Conservation (phyloP, 1,284 basidiomycete genomes). For the Ustanciosporium gigantosporum region DNA sequence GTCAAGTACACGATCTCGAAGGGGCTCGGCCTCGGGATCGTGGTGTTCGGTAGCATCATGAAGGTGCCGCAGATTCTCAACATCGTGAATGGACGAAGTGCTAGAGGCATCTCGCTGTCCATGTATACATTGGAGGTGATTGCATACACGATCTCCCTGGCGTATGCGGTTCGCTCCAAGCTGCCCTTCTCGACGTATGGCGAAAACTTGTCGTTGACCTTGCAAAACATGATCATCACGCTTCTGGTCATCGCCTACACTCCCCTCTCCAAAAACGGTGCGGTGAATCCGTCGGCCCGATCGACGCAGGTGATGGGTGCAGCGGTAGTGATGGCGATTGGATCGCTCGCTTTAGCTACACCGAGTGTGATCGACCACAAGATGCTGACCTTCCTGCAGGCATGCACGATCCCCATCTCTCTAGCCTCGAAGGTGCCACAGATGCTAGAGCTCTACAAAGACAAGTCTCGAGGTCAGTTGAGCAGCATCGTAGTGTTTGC, state of each 20-base stretch:
- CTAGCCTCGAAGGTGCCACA: conserved; percentile 59
- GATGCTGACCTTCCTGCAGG: conserved; percentile 50
- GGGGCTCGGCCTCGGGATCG: conserved; percentile 86
- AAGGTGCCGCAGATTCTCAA: conserved; percentile 83
- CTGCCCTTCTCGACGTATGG: conserved; percentile 96
- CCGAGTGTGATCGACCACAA: conserved; percentile 36
- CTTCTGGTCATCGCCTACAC: conserved; percentile 52
- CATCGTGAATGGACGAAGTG: conserved; percentile 69
- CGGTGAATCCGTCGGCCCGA: conserved; percentile 35
- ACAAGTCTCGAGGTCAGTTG: conserved; percentile 55
- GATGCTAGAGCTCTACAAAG: conserved; percentile 55
- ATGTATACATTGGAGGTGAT: conserved; percentile 70
- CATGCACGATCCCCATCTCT: conserved; percentile 55
- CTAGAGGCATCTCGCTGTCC: conserved; percentile 74
- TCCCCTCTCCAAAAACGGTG: conserved; percentile 22
- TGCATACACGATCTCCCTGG: conserved; percentile 79
- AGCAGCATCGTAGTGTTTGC: conserved; percentile 59
- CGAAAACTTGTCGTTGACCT: conserved; percentile 57
- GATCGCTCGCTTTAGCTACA: conserved; percentile 64
- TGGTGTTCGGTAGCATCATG: conserved; percentile 89
- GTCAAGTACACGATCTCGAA: conserved; percentile 91
- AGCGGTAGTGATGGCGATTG: conserved; percentile 84
- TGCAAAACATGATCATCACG: conserved; percentile 60
- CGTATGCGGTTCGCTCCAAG: conserved; percentile 76
- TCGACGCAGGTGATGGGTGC: conserved; percentile 62